A percentile compares a stretch with the other conserved stretches of the same genome.
Evolutionary conservation across 2,329 filamentous ascomycete genomes (phyloP).

Genomic region (Hymenoscyphus fructigenus): DNA sequence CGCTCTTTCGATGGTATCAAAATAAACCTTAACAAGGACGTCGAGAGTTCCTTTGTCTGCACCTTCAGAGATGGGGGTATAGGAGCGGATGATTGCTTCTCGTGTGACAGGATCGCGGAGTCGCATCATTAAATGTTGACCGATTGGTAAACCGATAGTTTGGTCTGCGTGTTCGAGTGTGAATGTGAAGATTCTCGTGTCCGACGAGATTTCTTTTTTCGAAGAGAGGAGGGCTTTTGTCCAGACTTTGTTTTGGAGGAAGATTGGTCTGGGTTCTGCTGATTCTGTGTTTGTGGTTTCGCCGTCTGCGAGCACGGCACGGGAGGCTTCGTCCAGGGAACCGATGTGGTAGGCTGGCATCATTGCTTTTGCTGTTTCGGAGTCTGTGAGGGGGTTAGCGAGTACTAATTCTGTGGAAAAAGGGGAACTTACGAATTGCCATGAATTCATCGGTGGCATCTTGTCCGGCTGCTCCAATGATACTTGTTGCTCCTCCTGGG

Average conservation of each 20-base stretch:
- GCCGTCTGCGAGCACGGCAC: conserved; percentile 50
- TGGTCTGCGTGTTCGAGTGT: conserved; percentile 71
- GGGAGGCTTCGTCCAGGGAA: conserved; percentile 62
- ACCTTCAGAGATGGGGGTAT: conserved; percentile 76
- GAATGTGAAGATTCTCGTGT: conserved; percentile 82
- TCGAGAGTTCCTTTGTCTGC: conserved; percentile 63
- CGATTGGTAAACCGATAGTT: conserved; percentile 72
- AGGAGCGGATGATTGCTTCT: conserved; percentile 78
- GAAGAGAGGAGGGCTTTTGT: conserved; percentile 66
- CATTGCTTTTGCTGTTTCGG: conserved; percentile 89
- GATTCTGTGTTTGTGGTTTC: conserved; percentile 41
- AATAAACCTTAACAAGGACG: conserved; percentile 82
- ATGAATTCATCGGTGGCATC: conserved; percentile 88
- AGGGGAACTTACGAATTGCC: conserved; percentile 71
- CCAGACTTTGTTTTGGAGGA: conserved; percentile 73
- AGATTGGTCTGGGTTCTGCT: conserved; percentile 54
- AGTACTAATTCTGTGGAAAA: neutral
- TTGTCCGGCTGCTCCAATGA: conserved; percentile 75
- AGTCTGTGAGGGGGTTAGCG: conserved; percentile 58
- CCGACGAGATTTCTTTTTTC: conserved; percentile 70
- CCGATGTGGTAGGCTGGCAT: conserved; percentile 85
- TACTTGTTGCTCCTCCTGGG: conserved; percentile 83
- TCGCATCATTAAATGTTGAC: conserved; percentile 85
- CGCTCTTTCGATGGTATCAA: conserved; percentile 51
- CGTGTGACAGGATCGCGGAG: conserved; percentile 68